Percentiles rank a stretch among this genome's conserved stretches.
phyloP scores from a whole-genome alignment of 495 filamentous ascomycete species.

The Xylaria acuta region DNA sequence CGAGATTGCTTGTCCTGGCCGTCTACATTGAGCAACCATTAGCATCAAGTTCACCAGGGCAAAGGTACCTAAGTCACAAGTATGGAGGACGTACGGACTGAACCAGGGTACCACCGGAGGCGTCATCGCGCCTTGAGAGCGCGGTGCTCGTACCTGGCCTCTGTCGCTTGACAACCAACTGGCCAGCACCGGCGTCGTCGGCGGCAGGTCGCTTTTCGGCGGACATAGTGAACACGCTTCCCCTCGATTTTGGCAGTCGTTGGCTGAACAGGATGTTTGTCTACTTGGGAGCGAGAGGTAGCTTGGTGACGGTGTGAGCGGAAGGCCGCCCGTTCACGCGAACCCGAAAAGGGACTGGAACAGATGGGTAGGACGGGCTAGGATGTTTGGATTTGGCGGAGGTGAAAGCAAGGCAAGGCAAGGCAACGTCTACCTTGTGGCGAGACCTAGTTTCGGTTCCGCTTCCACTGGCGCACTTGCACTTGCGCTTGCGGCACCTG shows the following conservation, averaged over 20 bases:
- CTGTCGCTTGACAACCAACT: constrained; percentile 88
- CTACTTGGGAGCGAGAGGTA: constrained; percentile 10
- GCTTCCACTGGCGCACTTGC: neutral
- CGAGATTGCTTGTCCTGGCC: constrained; percentile 81
- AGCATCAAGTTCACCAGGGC: neutral
- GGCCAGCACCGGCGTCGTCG: constrained; percentile 76
- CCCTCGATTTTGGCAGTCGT: neutral
- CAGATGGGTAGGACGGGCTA: neutral
- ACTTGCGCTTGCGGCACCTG: constrained; percentile 15
- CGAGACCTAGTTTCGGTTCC: neutral
- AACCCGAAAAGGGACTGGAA: neutral
- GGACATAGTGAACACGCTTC: constrained; percentile 64
- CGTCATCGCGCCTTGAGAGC: constrained; percentile 69
- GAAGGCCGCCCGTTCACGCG: neutral
- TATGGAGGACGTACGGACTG: constrained; percentile 71
- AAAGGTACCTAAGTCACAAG: neutral
- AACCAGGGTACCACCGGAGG: constrained; percentile 72
- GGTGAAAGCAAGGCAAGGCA: neutral
- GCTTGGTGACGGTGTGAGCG: neutral
- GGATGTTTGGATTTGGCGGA: neutral
- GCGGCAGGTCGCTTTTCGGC: constrained; percentile 88
- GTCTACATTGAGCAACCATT: constrained; percentile 57
- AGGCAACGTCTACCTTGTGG: neutral
- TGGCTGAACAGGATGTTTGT: neutral
- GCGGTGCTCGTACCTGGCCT: constrained; percentile 72